Evolutionary conservation across 495 filamentous ascomycete genomes (phyloP), one percentile per base, ranked within the genome.

Genomic region (Parmelia sp.): DNA sequence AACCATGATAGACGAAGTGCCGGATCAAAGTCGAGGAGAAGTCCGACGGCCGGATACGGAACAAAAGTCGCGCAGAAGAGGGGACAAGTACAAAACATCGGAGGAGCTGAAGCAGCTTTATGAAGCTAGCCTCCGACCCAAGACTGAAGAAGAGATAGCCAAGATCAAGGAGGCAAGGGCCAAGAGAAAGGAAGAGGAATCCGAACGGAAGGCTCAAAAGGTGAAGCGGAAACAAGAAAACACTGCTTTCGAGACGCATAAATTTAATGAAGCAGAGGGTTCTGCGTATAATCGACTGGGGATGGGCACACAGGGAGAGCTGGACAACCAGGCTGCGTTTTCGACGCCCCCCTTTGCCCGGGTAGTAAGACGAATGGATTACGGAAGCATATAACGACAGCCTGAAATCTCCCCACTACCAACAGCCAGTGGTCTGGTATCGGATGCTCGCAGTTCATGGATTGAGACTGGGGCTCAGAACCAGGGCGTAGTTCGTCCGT

Each of bases 101-200:
- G 49, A 29, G 0, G 27, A 57, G 14, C 23, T 29, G 23, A 31
- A 15, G 27, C 29, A 31, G 23, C 0, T 44, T 14, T 14, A 36
- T 9, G 62, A 59, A 59, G 35, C 40, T 36, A 59, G 62, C 6
- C 33, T 23, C 62, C 6, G 57, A 3, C 76, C 78, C 44, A 58
- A 55, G 44, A 71, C 73, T 31, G 71, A 71, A 33, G 63, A 68
- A 17, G 64, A 70, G n/a, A 66, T 74, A 60, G 74, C 79, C 10
- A 71, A 74, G 55, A 70, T 62, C 9, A 74, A 80, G 74, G 61
- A 74, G 75, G 44, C 65, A 75, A 58, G 67, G 76, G 62, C 77
- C 75, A 27, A 67, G 60, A 55, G 51, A 4, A 55, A 55, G 21
- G 61, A 67, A 19, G 63, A 68, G n/a, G 61, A 74, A 60, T 73